Evolutionary conservation across 768 basidiomycete species (phyloP).

Genomic region (Postia placenta): DNA sequence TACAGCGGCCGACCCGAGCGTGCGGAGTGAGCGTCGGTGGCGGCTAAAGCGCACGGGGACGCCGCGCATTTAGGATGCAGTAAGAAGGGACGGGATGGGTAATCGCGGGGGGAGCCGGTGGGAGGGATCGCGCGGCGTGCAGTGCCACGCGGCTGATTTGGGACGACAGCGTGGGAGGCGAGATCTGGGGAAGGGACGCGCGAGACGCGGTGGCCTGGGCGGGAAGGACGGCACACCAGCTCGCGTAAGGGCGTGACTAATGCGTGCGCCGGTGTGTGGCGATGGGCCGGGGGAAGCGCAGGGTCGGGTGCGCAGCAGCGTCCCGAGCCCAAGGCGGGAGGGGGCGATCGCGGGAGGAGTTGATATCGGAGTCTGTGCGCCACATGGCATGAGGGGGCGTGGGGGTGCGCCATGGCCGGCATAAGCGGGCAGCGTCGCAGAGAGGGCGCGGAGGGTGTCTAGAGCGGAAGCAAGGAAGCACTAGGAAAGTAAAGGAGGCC

Average conservation of each 20-base stretch:
- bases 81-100: not conserved
- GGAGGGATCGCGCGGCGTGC: constrained; percentile 8
- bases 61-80: not conserved
- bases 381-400: no score
- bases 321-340: no score
- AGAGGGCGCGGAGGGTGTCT: no score
- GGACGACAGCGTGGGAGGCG: constrained; percentile 17
- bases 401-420: no score
- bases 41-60: not conserved
- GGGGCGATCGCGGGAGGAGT: no score
- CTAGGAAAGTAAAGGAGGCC: constrained; percentile 17
- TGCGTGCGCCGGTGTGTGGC: not conserved
- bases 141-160: constrained; percentile 5
- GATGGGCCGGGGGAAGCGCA: not conserved
- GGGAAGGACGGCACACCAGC: not conserved
- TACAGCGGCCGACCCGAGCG: not conserved
- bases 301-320: constrained; percentile 1
- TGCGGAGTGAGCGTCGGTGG: not conserved
- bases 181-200: constrained; percentile 6
- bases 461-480: no score
- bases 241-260: not conserved
- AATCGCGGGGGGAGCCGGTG: not conserved
- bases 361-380: no score
- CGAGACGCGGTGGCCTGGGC: constrained; percentile 4
- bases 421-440: no score